phyloP scores from a whole-genome alignment of 768 basidiomycete genomes.

The Astraeus odoratus region DNA sequence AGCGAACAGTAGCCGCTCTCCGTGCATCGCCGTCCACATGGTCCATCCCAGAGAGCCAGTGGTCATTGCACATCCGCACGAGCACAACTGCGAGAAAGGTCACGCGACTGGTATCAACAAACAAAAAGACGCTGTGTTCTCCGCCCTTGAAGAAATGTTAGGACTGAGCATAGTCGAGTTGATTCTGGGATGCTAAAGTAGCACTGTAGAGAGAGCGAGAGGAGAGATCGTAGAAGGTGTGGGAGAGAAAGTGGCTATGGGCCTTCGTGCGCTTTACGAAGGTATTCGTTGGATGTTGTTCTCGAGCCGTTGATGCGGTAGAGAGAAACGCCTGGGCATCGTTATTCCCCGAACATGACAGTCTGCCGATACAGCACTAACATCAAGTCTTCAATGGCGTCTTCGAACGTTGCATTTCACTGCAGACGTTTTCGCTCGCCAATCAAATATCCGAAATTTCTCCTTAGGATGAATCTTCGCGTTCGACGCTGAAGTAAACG shows the following conservation, averaged over 20 bases:
- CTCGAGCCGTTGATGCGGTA: constrained; percentile 32
- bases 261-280: constrained; percentile 32
- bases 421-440: constrained; percentile 64
- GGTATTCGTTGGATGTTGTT: constrained; percentile 45
- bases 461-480: constrained; percentile 76
- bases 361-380: too few species aligned
- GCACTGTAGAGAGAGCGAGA: constrained; percentile 11
- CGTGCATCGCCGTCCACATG: constrained; percentile 41
- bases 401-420: constrained; percentile 55
- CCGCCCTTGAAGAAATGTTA: constrained; percentile 65
- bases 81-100: neutral
- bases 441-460: constrained; percentile 69
- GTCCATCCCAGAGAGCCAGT: constrained; percentile 49
- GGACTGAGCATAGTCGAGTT: constrained; percentile 16
- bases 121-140: constrained; percentile 35
- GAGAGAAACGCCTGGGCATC: too few species aligned
- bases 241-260: constrained; percentile 9
- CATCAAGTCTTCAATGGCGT: constrained; percentile 11
- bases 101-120: constrained; percentile 7
- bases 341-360: too few species aligned
- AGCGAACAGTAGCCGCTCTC: constrained; percentile 43
- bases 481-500: constrained; percentile 65
- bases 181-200: constrained; percentile 10
- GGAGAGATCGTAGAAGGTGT: constrained; percentile 14
- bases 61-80: constrained; percentile 54